Conservation (phyloP, 257 asterid genomes). For the Nicotiana tabacum region DNA sequence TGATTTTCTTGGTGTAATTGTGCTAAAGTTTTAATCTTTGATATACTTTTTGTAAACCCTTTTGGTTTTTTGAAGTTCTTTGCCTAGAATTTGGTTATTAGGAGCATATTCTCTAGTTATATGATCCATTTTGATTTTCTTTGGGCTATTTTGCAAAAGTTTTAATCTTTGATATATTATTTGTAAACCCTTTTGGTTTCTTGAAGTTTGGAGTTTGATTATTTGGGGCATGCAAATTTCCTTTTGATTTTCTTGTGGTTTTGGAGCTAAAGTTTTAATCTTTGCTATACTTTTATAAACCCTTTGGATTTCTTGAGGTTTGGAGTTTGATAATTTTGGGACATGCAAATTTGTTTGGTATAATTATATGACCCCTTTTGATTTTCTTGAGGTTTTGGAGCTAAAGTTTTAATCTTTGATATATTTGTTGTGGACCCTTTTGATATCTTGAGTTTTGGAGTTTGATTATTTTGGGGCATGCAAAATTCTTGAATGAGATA, state of each 20-base stretch:
- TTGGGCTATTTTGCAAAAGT: too few species aligned
- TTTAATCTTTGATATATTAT: too few species aligned
- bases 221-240: neutral
- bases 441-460: neutral
- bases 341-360: neutral
- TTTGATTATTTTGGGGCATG: neutral
- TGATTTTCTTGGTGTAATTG: neutral
- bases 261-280: neutral
- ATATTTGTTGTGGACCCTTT: neutral
- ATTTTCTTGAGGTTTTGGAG: neutral
- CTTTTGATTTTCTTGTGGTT: neutral
- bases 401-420: neutral
- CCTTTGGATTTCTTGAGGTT: neutral
- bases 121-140: too few species aligned
- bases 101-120: too few species aligned
- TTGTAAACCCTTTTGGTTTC: neutral
- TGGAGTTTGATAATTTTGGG: neutral
- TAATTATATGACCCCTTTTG: neutral
- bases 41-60: too few species aligned
- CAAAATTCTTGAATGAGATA: constrained; percentile 14
- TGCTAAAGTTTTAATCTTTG: neutral
- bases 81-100: too few species aligned
- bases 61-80: too few species aligned
- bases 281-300: neutral
- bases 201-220: neutral